Evolutionary conservation across 2,329 filamentous ascomycete genomes (phyloP).

Genomic region (Paracoccidioides brasiliensis): DNA sequence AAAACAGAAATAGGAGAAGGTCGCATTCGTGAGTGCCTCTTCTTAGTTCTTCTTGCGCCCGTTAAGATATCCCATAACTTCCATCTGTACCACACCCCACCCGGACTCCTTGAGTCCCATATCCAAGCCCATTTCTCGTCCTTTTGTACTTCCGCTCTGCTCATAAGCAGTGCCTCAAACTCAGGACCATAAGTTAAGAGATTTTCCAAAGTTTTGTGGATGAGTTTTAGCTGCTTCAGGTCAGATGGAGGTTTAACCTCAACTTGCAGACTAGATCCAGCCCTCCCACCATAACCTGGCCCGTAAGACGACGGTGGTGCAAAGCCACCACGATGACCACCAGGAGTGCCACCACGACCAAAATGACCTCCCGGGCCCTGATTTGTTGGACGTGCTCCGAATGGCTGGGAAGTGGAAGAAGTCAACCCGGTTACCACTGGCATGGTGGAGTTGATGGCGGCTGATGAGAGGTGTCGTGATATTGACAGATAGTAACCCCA

Average conservation of each 20-base stretch:
- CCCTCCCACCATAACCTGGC: constrained; percentile 33
- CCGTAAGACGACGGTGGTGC: constrained; percentile 64
- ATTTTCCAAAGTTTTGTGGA: constrained; percentile 76
- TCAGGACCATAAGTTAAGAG: constrained; percentile 69
- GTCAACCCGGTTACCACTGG: constrained; percentile 36
- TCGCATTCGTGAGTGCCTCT: constrained; percentile 23
- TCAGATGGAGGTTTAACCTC: constrained; percentile 65
- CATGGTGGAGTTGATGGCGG: constrained; percentile 45
- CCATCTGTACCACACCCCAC: constrained; percentile 86
- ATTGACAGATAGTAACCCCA: constrained; percentile 71
- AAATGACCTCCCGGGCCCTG: constrained; percentile 34
- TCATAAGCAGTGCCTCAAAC: constrained; percentile 89
- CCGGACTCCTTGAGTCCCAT: constrained; percentile 68
- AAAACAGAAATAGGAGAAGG: constrained; percentile 51
- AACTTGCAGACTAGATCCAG: constrained; percentile 47
- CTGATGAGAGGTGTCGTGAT: constrained; percentile 71
- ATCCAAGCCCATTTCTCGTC: constrained; percentile 92
- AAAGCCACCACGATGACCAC: constrained; percentile 48
- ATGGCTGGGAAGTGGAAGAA: constrained; percentile 48
- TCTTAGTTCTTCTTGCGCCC: constrained; percentile 36
- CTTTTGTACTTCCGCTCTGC: constrained; percentile 63
- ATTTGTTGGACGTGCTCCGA: constrained; percentile 59
- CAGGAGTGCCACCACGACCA: constrained; percentile 37
- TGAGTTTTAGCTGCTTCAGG: constrained; percentile 63
- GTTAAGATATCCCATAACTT: constrained; percentile 78